Base-by-base conservation (phyloP, 1,139 yeast genomes). In the Geotrichum aggregatum region DNA sequence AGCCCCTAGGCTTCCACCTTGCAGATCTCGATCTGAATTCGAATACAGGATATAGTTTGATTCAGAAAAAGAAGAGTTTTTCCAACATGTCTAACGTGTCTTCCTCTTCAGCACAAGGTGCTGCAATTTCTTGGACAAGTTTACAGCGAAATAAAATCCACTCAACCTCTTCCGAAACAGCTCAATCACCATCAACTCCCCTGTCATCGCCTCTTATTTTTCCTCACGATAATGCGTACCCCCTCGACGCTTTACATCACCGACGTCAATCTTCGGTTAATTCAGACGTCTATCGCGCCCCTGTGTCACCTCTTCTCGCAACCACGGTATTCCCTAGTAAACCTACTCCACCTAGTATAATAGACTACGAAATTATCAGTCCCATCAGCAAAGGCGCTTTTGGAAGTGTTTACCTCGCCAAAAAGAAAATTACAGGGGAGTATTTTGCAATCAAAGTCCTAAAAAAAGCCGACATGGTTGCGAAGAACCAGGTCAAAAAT, bases 301-400 rank as follows among this genome's bases (percentile, higher is more conserved):
- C 95, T 2, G 69, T 87, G 28, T 87, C 96, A 0, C 98, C 98
- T 0, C 69, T 89, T 26, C 67, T 89, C 44, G 81, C 87, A 1
- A 83, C 94, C 1, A 78, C 79, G 38, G 68, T 59, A 47, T 76
- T 83, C 0, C 63, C 78, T 0, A 49, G 63, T 4, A 67, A 69
- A 45, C 69, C 73, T 0, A 59, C 71, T 0, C 72, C 76, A 2
- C 92, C 95, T 0, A 83, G 88, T 1, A 89, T 91, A 28, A 80
- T 79, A 57, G 98, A 94, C 67, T 94, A 89, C 66, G 96, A 88
- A 61, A 82, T 92, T 34, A 74, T 94, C 54, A 89, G 89, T 64
- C 96, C 98, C 0, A 89, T 94, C 50, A 87, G 96, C 65, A 87
- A 88, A 65, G 99, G 99, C 31, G 98, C 99, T 0, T 94, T 91